Evolutionary conservation across 306 rosid species (phyloP).

Genomic region (Leucaena leucocephala): DNA sequence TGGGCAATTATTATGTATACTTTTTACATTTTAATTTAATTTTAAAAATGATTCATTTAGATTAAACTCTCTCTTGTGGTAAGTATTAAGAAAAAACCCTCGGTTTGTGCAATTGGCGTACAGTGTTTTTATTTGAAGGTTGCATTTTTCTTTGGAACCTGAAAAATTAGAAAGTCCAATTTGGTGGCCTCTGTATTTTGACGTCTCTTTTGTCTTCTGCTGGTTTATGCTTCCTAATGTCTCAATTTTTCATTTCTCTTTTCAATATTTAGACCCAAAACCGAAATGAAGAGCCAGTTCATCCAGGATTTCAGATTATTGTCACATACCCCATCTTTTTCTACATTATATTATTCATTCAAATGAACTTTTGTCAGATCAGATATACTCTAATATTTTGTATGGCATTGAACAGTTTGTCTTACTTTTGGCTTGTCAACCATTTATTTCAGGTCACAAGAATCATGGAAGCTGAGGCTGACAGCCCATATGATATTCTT

Average conservation of each 20-base stretch:
- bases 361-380: slow-evolving; percentile 4
- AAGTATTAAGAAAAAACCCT: neutral
- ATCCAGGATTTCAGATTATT: slow-evolving; percentile 8
- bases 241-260: neutral
- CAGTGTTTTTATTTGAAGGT: slow-evolving; percentile 23
- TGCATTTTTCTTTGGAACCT: slow-evolving; percentile 18
- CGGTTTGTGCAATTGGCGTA: slow-evolving; percentile 13
- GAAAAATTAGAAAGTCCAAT: slow-evolving; percentile 3
- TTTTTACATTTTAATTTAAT: slow-evolving; percentile 33
- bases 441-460: slow-evolving; percentile 70
- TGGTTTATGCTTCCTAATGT: slow-evolving; percentile 21
- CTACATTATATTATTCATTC: slow-evolving; percentile 5
- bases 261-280: slow-evolving; percentile 16
- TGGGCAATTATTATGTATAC: slow-evolving; percentile 4
- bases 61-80: slow-evolving; percentile 2
- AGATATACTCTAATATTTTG: slow-evolving; percentile 1
- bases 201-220: neutral
- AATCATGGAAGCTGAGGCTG: slow-evolving; percentile 75
- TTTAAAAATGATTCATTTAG: neutral
- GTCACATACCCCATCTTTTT: slow-evolving; percentile 4
- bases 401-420: slow-evolving; percentile 1
- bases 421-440: neutral
- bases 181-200: slow-evolving; percentile 24
- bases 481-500: slow-evolving; percentile 76
- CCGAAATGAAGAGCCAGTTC: slow-evolving; percentile 10